Evolutionary conservation across 1,284 basidiomycete species (phyloP).

Genomic region (Rhodotorula sp.): DNA sequence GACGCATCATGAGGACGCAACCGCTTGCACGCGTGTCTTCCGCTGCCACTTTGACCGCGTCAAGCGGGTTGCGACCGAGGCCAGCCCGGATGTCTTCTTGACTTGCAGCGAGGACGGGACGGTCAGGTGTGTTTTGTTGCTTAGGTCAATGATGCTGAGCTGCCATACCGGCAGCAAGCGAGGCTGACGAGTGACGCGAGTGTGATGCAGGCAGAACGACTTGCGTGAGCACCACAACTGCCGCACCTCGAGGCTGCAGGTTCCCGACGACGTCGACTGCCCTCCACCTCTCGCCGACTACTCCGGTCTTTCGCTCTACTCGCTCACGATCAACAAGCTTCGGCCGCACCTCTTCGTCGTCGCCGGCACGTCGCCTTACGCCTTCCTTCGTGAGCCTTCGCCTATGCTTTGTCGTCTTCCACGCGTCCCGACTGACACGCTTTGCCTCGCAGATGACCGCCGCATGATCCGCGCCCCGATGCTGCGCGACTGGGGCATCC

Average conservation of each 20-base stretch:
- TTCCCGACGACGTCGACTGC: not conserved
- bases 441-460: constrained; percentile 59
- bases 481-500: constrained; percentile 70
- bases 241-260: constrained; percentile 22
- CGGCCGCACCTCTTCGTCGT: constrained; percentile 55
- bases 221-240: constrained; percentile 68
- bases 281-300: constrained; percentile 63
- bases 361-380: constrained; percentile 56
- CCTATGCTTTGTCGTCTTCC: not conserved
- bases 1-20: constrained; percentile 18
- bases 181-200: not conserved
- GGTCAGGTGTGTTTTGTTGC: constrained; percentile 26
- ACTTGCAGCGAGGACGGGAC: constrained; percentile 73
- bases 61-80: constrained; percentile 76
- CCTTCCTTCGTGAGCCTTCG: constrained; percentile 61
- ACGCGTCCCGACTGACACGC: not conserved
- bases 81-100: constrained; percentile 76
- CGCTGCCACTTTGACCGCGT: constrained; percentile 46
- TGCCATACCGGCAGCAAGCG: no score
- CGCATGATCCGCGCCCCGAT: constrained; percentile 62
- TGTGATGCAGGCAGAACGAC: constrained; percentile 68
- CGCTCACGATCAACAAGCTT: constrained; percentile 51
- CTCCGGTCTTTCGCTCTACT: constrained; percentile 51
- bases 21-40: constrained; percentile 42
- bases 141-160: not conserved